A percentile compares a stretch with the other conserved stretches of the same genome.
Evolutionary conservation across 768 basidiomycete species (phyloP).

Genomic region (Podaxis sp.): DNA sequence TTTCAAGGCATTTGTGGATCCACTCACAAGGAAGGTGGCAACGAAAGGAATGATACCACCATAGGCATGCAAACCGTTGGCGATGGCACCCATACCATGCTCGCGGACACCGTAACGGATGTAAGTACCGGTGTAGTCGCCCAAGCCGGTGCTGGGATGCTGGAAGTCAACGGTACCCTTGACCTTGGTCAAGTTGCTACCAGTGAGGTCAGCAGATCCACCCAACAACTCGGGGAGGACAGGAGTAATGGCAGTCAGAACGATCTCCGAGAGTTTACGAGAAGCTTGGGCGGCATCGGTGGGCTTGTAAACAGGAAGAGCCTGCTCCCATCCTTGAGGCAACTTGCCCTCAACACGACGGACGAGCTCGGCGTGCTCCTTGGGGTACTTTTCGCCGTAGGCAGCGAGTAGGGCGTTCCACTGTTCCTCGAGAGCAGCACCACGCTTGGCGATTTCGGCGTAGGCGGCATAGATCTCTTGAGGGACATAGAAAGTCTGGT

Average conservation of each 20-base stretch:
- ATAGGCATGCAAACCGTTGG: conserved; percentile 87
- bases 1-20: not conserved
- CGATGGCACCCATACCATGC: conserved; percentile 96
- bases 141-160: conserved; percentile 80
- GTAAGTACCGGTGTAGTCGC: conserved; percentile 84
- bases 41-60: conserved; percentile 90
- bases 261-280: conserved; percentile 91
- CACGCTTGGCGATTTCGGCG: conserved; percentile 63
- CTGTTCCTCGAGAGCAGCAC: conserved; percentile 67
- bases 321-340: conserved; percentile 84
- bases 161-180: conserved; percentile 91
- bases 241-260: conserved; percentile 72
- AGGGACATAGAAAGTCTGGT: conserved; percentile 78
- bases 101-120: conserved; percentile 97
- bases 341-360: conserved; percentile 84
- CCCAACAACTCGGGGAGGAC: conserved; percentile 83
- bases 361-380: conserved; percentile 81
- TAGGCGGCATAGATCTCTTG: conserved; percentile 71
- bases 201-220: conserved; percentile 91
- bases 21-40: conserved; percentile 83
- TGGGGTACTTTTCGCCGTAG: conserved; percentile 79
- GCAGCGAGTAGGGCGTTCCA: conserved; percentile 71
- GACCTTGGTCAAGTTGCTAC: conserved; percentile 88
- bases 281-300: conserved; percentile 84
- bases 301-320: conserved; percentile 82